Base-by-base conservation (phyloP, 2,329 filamentous ascomycete genomes). In the Fusarium pilosicola region DNA sequence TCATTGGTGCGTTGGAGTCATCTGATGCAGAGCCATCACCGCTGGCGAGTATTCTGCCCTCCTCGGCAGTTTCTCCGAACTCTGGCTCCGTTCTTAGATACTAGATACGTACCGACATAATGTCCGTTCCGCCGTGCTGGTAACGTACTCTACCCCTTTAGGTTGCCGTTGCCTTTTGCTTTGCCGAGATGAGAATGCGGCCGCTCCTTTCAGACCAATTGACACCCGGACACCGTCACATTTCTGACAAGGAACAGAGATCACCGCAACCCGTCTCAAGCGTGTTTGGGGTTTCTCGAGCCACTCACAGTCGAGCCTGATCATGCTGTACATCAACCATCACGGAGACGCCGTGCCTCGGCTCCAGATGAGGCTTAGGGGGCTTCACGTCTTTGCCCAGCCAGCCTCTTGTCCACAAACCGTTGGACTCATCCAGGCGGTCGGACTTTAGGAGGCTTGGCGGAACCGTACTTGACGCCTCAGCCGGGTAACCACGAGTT, bases 281-380 rank as follows among this genome's bases (percentile, higher is more conserved):
- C 73, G 64, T 73, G 76, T 77, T 77, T 77, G 66, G 66, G 68
- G 48, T 72, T 75, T 70, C 22, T 36, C 49, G 44, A n/a, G 54
- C 67, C 68, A 70, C n/a, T 70, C 61, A 70, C 45, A 48, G 48
- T 65, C 38, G 63, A 61, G 62, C 42, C 54, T 57, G 41, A n/a
- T 45, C 48, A 45, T 45, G 18, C 30, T 66, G 62, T 26, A 36
- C 34, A 36, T 30, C 39, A 61, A 63, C 36, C 42, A 58, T 74
- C 59, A 71, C 76, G 76, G 76, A 68, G 76, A 76, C 74, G 76
- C 76, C 76, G 76, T 76, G 69, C 66, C 68, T 73, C 64, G 68
- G 62, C 48, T 69, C 71, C 73, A 60, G 61, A 57, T 52, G 66
- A 39, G 68, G 71, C 34, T 66, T 69, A 73, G 72, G 24, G 22